These are phyloP conservation scores for Sarocladiaceae sp. DNA, from an alignment of 2,329 filamentous ascomycete genomes.

Conservation along the genomic window DNA sequence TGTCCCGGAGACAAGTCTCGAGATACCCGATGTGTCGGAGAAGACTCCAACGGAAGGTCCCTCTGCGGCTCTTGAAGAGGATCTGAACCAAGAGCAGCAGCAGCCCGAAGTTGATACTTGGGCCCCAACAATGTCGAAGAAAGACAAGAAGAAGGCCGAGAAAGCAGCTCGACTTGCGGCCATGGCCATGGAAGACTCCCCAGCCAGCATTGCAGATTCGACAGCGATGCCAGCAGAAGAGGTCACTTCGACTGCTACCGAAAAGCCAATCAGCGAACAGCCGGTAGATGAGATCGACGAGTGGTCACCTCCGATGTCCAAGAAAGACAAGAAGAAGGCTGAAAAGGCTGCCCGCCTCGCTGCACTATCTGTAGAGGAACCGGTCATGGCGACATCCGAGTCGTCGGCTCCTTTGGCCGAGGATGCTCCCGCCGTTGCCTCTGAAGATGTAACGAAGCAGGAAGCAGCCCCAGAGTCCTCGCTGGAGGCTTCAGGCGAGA, in stretches of 20 bases:
- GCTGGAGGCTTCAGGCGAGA: conserved; percentile 10
- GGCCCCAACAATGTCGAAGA: conserved; percentile 18
- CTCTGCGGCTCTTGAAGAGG: too few species aligned
- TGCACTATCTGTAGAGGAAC: conserved; percentile 11
- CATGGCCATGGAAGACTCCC: not conserved
- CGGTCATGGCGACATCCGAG: too few species aligned
- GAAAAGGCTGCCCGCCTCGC: conserved; percentile 22
- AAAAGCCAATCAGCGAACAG: not conserved
- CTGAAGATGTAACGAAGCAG: not conserved
- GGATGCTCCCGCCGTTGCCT: not conserved
- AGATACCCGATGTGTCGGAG: too few species aligned
- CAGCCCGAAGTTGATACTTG: conserved; percentile 7
- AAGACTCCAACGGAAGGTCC: too few species aligned
- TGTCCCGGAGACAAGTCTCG: not conserved
- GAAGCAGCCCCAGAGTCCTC: conserved; percentile 13
- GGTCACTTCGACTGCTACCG: not conserved
- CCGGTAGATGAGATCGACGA: not conserved
- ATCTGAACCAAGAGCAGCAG: conserved; percentile 2
- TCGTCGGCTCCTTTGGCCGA: too few species aligned
- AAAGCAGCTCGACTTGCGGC: conserved; percentile 19
- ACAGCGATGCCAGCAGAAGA: too few species aligned
- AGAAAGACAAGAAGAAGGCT: conserved; percentile 26
- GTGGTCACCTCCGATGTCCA: conserved; percentile 14
- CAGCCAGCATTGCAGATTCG: too few species aligned
- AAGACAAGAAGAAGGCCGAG: conserved; percentile 30